phyloP scores from a whole-genome alignment of 306 rosid species.

The Rosa persica region DNA sequence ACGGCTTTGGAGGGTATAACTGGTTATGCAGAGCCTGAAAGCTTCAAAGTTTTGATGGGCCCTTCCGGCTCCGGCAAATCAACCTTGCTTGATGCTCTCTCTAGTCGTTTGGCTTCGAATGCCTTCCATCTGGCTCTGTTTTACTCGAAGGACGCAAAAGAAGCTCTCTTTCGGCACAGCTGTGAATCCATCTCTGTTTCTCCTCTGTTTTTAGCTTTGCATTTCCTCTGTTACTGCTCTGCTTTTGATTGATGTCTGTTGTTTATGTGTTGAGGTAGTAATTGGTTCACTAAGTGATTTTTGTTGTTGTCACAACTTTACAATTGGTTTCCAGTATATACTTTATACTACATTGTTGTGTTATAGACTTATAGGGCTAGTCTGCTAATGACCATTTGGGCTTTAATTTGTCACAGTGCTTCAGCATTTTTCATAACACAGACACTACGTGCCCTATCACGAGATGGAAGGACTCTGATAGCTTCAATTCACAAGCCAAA shows the following conservation, averaged over 20 bases:
- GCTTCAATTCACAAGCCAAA: conserved; percentile 98
- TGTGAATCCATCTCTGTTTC: conserved; percentile 40
- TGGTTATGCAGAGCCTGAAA: conserved; percentile 95
- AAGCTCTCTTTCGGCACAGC: conserved; percentile 93
- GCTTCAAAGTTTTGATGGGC: conserved; percentile 90
- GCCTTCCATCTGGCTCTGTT: conserved; percentile 79
- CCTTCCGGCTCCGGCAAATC: conserved; percentile 99
- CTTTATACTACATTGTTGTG: not conserved
- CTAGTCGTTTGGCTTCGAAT: conserved; percentile 92
- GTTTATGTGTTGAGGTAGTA: not conserved
- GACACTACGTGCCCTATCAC: conserved; percentile 77
- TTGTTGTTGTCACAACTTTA: not conserved
- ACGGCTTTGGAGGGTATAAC: conserved; percentile 78
- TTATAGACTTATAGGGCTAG: too few species aligned
- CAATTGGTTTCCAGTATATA: not conserved
- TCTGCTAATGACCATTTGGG: conserved; percentile 11
- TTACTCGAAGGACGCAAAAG: conserved; percentile 93
- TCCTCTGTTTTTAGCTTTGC: not conserved
- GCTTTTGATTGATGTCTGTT: conserved; percentile 1
- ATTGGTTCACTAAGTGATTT: conserved; percentile 16
- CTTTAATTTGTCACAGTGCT: conserved; percentile 57
- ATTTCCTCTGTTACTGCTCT: not conserved
- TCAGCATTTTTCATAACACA: conserved; percentile 97
- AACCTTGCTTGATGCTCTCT: conserved; percentile 88
- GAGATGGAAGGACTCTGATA: conserved; percentile 89